Evolutionary conservation across 192 early-diverging fungal genomes (phyloP), one percentile per base, ranked within the genome.

Genomic region (Entophlyctis helioformis): DNA sequence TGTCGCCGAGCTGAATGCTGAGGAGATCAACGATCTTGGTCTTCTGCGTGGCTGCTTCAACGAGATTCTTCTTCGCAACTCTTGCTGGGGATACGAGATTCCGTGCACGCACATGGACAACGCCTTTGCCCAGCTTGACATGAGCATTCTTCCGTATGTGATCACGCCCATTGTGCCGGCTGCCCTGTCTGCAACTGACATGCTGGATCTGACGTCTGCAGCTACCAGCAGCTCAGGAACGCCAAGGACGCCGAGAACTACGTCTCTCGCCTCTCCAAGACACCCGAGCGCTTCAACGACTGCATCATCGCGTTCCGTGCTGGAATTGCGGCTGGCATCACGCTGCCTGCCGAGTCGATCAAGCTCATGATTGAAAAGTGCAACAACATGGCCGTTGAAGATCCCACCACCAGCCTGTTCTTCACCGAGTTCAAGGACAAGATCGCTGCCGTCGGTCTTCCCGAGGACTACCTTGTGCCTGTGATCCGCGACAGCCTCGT

Each of bases 301-400:
- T 40, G 51, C 51, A 62, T 62, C 36, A 33, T 22, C 19, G 19
- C 18, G 16, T 62, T 44, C 48, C 36, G 44, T 1, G 18, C 4
- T 21, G 60, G 60, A 8, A 56, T 62, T 32, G 36, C 31, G 19
- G 33, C 40, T 2, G 29, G 32, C 24, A 42, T 56, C 41, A 62
- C 60, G 0, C 47, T 62, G 8, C 50, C 50, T 40, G 15, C 38
- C 19, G 47, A 45, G 25, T 50, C 48, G n/a, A 42, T 48, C 35
- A 50, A 56, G 16, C 48, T 62, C 21, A 13, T 62, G 15, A 62
- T 62, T 39, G 45, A 52, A 29, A 48, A 46, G 39, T 56, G 55
- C 43, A 18, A 25, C 21, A 43, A 7, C n/a, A 15, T 9, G 15
- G 21, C 38, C 20, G 40, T 39, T 13, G 44, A 37, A 11, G 53